These are phyloP conservation scores for Acacia crassicarpa DNA, from an alignment of 306 rosid species.

Conservation along the genomic window DNA sequence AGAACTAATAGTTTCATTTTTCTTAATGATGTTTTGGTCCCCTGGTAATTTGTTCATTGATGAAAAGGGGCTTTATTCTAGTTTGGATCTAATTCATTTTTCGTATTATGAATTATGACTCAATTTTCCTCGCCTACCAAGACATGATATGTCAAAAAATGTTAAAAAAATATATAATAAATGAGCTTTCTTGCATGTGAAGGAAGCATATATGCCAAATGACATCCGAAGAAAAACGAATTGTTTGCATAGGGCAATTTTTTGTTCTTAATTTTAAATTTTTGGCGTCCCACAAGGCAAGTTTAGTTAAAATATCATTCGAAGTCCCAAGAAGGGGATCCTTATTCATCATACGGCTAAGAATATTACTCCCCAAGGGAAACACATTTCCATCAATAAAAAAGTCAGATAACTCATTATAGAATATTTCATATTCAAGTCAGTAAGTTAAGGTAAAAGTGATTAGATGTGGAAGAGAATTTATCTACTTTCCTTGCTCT, in stretches of 20 bases:
- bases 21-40: neutral
- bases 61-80: neutral
- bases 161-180: neutral
- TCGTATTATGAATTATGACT: neutral
- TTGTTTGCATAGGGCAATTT: neutral
- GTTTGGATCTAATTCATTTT: neutral
- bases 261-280: neutral
- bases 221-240: neutral
- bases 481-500: no score
- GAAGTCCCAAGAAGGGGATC: neutral
- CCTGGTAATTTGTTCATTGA: neutral
- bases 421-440: no score
- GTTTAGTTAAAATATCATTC: neutral
- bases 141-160: neutral
- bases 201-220: constrained; percentile 2
- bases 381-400: no score
- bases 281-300: neutral
- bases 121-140: neutral
- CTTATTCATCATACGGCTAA: neutral
- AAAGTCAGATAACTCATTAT: no score
- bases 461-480: no score
- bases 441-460: no score
- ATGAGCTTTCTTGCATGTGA: neutral
- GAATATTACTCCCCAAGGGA: neutral
- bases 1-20: neutral